phyloP scores from a whole-genome alignment of 2,329 filamentous ascomycete genomes.

The Aspergillus aculeatinus region DNA sequence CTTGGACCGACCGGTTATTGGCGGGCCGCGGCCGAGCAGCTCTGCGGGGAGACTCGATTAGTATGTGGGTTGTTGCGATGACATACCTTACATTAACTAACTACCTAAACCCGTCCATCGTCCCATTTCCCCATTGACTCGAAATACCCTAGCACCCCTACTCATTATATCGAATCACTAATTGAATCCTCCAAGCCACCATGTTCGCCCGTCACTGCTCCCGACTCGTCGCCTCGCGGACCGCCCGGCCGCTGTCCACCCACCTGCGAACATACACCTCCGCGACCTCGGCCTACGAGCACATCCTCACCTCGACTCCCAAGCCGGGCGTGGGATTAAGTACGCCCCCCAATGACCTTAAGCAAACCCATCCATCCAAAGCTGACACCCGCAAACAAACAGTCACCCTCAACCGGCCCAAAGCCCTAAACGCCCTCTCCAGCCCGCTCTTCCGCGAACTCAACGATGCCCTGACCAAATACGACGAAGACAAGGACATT shows the following conservation, averaged over 20 bases:
- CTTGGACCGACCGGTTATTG: background rate
- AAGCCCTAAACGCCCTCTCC: slow-evolving; percentile 90
- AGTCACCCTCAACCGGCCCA: slow-evolving; percentile 94
- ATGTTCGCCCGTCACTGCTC: slow-evolving; percentile 53
- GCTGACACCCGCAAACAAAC: background rate
- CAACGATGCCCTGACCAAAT: slow-evolving; percentile 70
- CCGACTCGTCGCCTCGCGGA: slow-evolving; percentile 61
- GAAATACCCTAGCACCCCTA: no score
- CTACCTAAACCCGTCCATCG: background rate
- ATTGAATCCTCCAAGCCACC: slow-evolving; percentile 7
- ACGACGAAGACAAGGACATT: slow-evolving; percentile 69
- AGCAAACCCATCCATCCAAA: no score
- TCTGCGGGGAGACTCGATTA: slow-evolving; percentile 6
- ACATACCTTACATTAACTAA: no score
- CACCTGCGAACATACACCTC: slow-evolving; percentile 39
- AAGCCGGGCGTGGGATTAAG: slow-evolving; percentile 88
- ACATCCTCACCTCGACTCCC: slow-evolving; percentile 77
- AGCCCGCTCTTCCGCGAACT: slow-evolving; percentile 89
- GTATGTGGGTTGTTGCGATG: no score
- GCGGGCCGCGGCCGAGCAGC: background rate
- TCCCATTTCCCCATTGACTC: background rate
- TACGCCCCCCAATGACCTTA: slow-evolving; percentile 40
- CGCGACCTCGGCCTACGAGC: slow-evolving; percentile 64
- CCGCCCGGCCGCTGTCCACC: slow-evolving; percentile 36
- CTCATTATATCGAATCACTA: background rate